These are phyloP conservation scores for Selenicereus undatus DNA, from an alignment of 148 eudicot genomes.

Conservation along the genomic window DNA sequence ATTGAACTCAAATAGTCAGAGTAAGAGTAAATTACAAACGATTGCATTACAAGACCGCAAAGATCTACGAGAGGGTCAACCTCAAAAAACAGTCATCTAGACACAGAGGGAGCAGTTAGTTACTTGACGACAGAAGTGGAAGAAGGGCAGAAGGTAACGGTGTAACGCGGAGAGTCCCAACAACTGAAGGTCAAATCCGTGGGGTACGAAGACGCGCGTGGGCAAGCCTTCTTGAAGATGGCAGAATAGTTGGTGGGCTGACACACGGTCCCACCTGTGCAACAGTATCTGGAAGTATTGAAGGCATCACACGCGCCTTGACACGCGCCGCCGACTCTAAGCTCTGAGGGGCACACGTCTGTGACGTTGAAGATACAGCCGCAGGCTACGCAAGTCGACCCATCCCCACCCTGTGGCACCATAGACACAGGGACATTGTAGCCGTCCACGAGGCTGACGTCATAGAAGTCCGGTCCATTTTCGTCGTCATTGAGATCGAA, in stretches of 20 bases:
- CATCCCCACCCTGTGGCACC: conserved; percentile 25
- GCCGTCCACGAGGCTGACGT: conserved; percentile 57
- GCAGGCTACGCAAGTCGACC: conserved; percentile 27
- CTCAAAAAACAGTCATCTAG: no score
- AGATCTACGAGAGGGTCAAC: no score
- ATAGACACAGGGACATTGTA: conserved; percentile 57
- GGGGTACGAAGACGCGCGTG: conserved; percentile 59
- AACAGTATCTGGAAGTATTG: conserved; percentile 31
- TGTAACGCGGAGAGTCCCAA: conserved; percentile 30
- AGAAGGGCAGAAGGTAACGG: conserved; percentile 59
- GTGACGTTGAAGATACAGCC: conserved; percentile 43
- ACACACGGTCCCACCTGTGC: conserved; percentile 29
- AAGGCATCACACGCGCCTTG: conserved; percentile 45
- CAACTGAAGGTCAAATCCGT: conserved; percentile 58
- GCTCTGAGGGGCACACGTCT: conserved; percentile 37
- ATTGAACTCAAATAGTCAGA: neutral
- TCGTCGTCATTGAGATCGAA: neutral
- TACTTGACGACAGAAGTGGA: conserved; percentile 6
- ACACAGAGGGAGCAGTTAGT: neutral
- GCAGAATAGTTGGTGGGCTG: conserved; percentile 43
- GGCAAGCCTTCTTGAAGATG: conserved; percentile 53
- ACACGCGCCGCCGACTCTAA: conserved; percentile 33
- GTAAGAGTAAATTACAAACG: neutral
- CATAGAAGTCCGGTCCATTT: neutral
- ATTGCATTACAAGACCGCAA: neutral